These are phyloP conservation scores for Phytopythium helicoides DNA, from an alignment of 352 stramenopile species.

Conservation along the genomic window DNA sequence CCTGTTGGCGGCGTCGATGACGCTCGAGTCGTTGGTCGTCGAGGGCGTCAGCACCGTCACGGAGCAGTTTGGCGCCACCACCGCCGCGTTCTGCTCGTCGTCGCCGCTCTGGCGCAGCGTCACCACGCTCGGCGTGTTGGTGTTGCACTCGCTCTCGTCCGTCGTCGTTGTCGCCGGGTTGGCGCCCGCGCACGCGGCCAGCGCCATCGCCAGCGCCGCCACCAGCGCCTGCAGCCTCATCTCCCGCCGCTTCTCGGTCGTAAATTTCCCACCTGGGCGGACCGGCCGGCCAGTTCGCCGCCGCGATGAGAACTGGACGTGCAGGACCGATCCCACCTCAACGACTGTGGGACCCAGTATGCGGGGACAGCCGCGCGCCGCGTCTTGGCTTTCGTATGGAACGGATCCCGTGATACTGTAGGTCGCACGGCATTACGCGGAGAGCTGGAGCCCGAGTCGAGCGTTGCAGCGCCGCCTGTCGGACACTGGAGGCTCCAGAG, in stretches of 20 bases:
- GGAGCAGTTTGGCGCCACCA: slow-evolving; percentile 5
- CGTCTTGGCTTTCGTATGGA: no score
- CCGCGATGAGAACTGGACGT: no score
- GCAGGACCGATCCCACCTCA: not conserved
- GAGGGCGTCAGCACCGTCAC: slow-evolving; percentile 1
- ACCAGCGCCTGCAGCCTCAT: not conserved
- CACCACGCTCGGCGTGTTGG: not conserved
- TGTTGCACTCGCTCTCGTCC: slow-evolving; percentile 2
- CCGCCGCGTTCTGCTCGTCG: slow-evolving; percentile 2
- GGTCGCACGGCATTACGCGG: no score
- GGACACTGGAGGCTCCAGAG: no score
- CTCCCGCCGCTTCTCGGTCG: no score
- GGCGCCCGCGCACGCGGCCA: slow-evolving; percentile 1
- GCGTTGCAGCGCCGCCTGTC: not conserved
- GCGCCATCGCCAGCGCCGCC: slow-evolving; percentile 1
- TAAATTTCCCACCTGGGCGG: not conserved
- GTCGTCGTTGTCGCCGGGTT: slow-evolving; percentile 1
- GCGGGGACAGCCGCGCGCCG: no score
- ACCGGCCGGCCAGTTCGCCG: no score
- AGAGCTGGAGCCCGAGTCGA: no score
- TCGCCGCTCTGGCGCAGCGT: slow-evolving; percentile 2
- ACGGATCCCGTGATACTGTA: not conserved
- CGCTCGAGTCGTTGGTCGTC: not conserved
- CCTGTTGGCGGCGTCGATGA: not conserved
- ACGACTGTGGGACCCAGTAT: no score